A percentile compares a stretch with the other conserved stretches of the same genome.
Conservation (phyloP, 2,329 filamentous ascomycete species). For the Stachybotrys chlorohalonatus region DNA sequence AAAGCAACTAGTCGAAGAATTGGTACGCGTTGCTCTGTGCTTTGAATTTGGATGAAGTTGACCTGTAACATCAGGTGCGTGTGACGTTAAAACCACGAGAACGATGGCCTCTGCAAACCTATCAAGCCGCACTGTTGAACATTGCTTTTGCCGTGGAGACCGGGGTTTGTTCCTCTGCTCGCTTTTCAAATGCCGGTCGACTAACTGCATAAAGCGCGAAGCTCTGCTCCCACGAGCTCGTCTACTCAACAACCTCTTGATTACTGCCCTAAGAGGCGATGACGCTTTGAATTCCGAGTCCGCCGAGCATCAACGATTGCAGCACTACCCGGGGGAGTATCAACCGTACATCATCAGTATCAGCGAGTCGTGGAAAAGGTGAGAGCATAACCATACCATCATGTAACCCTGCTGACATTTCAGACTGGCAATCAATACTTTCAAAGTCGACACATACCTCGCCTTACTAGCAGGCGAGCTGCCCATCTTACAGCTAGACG, state of each 20-base stretch:
- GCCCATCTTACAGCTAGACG: slow-evolving; percentile 21
- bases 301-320: slow-evolving; percentile 22
- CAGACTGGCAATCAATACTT: slow-evolving; percentile 23
- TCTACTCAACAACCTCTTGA: slow-evolving; percentile 23
- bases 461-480: slow-evolving; percentile 22
- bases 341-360: slow-evolving; percentile 22
- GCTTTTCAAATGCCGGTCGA: accelerated
- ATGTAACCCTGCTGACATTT: neutral
- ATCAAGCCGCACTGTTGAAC: slow-evolving; percentile 25
- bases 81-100: slow-evolving; percentile 7
- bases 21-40: slow-evolving; percentile 11
- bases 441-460: slow-evolving; percentile 29
- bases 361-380: slow-evolving; percentile 26
- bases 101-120: slow-evolving; percentile 19
- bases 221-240: slow-evolving; percentile 17
- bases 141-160: slow-evolving; percentile 29
- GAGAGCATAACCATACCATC: neutral
- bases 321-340: slow-evolving; percentile 26
- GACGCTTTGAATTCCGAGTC: slow-evolving; percentile 25
- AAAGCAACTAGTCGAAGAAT: slow-evolving; percentile 14
- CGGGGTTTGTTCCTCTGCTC: slow-evolving; percentile 14
- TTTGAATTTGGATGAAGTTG: slow-evolving; percentile 2
- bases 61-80: neutral
- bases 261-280: slow-evolving; percentile 22
- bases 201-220: slow-evolving; percentile 4